These are phyloP conservation scores for Lathyrus tuberosus DNA, from an alignment of 306 rosid genomes.

Conservation along the genomic window DNA sequence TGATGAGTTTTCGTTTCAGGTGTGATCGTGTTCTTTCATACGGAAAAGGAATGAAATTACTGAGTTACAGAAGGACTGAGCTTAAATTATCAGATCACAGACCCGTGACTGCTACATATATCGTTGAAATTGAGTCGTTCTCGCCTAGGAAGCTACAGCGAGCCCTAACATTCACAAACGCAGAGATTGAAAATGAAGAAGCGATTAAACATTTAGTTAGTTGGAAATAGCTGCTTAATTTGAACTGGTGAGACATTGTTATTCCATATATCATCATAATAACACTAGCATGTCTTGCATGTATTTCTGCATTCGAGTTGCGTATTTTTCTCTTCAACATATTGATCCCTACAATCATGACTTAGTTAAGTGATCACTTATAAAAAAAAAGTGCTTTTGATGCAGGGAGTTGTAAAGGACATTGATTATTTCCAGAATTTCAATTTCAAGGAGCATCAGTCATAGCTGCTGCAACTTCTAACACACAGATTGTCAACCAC, in stretches of 20 bases:
- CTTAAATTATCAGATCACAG: slow-evolving; percentile 81
- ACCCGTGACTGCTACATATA: slow-evolving; percentile 85
- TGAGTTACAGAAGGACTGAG: slow-evolving; percentile 68
- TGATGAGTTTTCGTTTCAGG: slow-evolving; percentile 58
- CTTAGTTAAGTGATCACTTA: slow-evolving; percentile 14
- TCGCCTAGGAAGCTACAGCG: slow-evolving; percentile 79
- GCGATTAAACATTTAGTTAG: slow-evolving; percentile 40
- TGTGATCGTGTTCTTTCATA: slow-evolving; percentile 90
- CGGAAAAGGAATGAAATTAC: slow-evolving; percentile 77
- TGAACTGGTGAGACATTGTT: slow-evolving; percentile 51
- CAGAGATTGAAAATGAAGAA: slow-evolving; percentile 78
- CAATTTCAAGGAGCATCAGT: slow-evolving; percentile 33
- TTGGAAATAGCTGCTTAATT: slow-evolving; percentile 48
- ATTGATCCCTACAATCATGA: not conserved
- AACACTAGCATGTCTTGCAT: not conserved
- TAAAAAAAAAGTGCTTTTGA: slow-evolving; percentile 12
- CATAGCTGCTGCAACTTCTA: slow-evolving; percentile 40
- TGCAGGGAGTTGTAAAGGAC: slow-evolving; percentile 56
- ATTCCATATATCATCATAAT: slow-evolving; percentile 20
- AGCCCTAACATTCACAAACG: slow-evolving; percentile 87
- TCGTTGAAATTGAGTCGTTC: slow-evolving; percentile 85
- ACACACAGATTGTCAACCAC: slow-evolving; percentile 20
- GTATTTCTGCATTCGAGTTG: not conserved
- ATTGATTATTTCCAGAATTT: slow-evolving; percentile 23
- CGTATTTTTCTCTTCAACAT: too few relatives aligned